phyloP scores from a whole-genome alignment of 2,329 filamentous ascomycete species.

The Talaromyces sp. region DNA sequence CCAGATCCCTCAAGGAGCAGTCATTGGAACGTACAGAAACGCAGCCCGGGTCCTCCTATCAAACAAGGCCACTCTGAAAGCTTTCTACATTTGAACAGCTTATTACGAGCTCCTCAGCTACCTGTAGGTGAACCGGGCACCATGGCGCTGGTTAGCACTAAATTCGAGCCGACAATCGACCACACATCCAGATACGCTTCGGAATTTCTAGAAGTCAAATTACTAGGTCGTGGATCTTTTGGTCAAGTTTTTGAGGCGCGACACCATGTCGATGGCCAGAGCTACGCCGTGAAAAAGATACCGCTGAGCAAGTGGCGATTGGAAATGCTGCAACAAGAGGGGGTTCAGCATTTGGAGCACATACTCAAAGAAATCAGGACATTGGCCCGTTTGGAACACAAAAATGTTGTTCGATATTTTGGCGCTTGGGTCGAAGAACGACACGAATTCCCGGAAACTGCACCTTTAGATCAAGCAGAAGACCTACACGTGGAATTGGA shows the following conservation, averaged over 20 bases:
- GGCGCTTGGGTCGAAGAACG: conserved; percentile 62
- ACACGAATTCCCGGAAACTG: conserved; percentile 26
- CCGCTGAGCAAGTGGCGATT: conserved; percentile 55
- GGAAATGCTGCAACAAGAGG: conserved; percentile 52
- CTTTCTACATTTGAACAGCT: conserved; percentile 26
- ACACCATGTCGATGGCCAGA: conserved; percentile 60
- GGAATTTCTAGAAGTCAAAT: conserved; percentile 54
- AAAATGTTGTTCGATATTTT: conserved; percentile 66
- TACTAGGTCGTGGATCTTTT: conserved; percentile 65
- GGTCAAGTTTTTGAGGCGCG: conserved; percentile 62
- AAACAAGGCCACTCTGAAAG: conserved; percentile 27
- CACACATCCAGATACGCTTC: conserved; percentile 47
- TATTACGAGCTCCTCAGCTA: conserved; percentile 27
- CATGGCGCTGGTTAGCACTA: conserved; percentile 32
- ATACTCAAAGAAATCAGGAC: conserved; percentile 62
- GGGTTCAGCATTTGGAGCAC: conserved; percentile 54
- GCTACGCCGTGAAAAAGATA: conserved; percentile 68
- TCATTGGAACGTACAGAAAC: conserved; percentile 25
- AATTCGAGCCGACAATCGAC: conserved; percentile 26
- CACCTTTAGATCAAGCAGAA: neutral
- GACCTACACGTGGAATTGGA: conserved; percentile 2
- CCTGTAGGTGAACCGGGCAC: conserved; percentile 34
- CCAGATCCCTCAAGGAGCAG: conserved; percentile 13
- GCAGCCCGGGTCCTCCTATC: conserved; percentile 22
- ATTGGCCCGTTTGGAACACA: conserved; percentile 62